Conservation (phyloP, 805 yeast genomes). For the Nakazawaea siamensis region DNA sequence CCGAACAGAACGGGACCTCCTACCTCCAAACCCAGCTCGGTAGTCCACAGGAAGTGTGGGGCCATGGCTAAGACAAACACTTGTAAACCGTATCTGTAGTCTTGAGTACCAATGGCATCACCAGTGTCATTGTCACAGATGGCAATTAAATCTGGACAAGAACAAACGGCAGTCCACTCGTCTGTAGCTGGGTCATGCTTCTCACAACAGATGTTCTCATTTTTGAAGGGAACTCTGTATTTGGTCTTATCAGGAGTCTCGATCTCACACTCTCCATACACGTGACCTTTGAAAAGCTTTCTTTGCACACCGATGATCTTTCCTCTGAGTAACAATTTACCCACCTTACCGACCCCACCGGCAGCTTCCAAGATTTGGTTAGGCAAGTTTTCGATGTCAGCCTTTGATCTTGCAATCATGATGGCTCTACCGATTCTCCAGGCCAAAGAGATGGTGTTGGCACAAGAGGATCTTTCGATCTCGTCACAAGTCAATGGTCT, state of each 20-base stretch:
- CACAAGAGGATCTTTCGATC: constrained; percentile 15
- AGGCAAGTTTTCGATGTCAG: constrained; percentile 28
- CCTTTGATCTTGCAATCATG: constrained; percentile 25
- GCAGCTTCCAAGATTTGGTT: constrained; percentile 27
- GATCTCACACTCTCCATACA: constrained; percentile 34
- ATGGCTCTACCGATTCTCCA: constrained; percentile 43
- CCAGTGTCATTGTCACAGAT: constrained; percentile 34
- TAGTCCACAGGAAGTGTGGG: constrained; percentile 28
- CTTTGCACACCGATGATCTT: constrained; percentile 35
- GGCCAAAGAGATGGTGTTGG: constrained; percentile 27
- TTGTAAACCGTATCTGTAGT: constrained; percentile 34
- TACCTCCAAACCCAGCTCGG: constrained; percentile 25
- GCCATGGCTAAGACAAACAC: constrained; percentile 35
- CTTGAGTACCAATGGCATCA: constrained; percentile 41
- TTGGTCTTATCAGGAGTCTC: constrained; percentile 14
- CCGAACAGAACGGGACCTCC: constrained; percentile 36
- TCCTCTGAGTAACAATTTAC: constrained; percentile 28
- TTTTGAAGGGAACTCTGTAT: constrained; percentile 35
- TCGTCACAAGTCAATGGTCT: constrained; percentile 9
- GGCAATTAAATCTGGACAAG: constrained; percentile 39
- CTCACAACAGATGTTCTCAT: constrained; percentile 33
- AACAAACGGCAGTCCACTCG: constrained; percentile 22
- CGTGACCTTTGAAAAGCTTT: constrained; percentile 32
- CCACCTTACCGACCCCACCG: constrained; percentile 23
- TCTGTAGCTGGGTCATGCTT: constrained; percentile 14